phyloP scores from a whole-genome alignment of 1,284 basidiomycete species.

The Boletus sp. region DNA sequence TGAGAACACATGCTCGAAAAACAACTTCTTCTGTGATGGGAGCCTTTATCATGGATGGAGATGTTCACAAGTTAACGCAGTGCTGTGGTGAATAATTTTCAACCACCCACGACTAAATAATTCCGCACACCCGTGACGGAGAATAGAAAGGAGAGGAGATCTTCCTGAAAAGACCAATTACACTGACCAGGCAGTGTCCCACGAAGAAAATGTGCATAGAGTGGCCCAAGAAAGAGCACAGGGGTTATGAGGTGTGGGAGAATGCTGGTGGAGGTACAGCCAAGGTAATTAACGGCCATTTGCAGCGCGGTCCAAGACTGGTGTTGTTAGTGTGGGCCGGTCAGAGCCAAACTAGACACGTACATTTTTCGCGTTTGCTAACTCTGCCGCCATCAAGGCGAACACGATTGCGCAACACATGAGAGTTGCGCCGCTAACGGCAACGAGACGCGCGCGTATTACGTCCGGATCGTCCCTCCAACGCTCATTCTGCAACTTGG shows the following conservation, averaged over 20 bases:
- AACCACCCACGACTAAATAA: conserved; percentile 64
- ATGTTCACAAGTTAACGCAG: conserved; percentile 1
- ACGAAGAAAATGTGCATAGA: conserved; percentile 63
- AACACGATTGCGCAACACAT: conserved; percentile 47
- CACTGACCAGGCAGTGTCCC: conserved; percentile 59
- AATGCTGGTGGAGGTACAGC: conserved; percentile 28
- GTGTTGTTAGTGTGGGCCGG: conserved; percentile 9
- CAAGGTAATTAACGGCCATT: conserved; percentile 20
- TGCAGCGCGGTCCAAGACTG: conserved; percentile 17
- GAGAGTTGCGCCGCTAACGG: conserved; percentile 55
- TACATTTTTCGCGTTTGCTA: conserved; percentile 29
- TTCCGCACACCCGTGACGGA: conserved; percentile 69
- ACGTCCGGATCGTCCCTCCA: conserved; percentile 74
- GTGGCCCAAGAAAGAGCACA: conserved; percentile 78
- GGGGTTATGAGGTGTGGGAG: conserved; percentile 70
- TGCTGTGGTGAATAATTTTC: neutral
- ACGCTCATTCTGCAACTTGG: conserved; percentile 37
- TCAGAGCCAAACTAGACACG: conserved; percentile 13
- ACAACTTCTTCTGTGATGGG: conserved; percentile 92
- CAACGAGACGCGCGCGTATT: conserved; percentile 61
- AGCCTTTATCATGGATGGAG: conserved; percentile 47
- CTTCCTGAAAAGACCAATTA: conserved; percentile 44
- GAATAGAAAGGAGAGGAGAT: conserved; percentile 41
- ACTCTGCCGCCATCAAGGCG: conserved; percentile 34
- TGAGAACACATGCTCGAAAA: conserved; percentile 82